Conservation (phyloP, 208 protist genomes). For the Leishmania mexicana region DNA sequence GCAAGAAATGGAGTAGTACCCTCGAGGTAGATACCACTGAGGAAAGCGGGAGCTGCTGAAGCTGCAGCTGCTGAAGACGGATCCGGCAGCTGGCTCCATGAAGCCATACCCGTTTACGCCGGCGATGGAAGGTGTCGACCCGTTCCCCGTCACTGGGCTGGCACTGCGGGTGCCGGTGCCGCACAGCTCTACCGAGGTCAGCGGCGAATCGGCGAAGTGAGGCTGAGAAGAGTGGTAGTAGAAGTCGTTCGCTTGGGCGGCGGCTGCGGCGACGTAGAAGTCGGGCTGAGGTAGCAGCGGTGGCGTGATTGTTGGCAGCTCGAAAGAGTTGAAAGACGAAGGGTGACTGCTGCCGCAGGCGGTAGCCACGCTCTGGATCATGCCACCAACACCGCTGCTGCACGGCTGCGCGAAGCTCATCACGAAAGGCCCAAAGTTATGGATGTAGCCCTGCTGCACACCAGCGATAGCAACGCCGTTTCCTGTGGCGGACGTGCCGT, state of each 20-base stretch:
- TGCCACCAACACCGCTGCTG: neutral
- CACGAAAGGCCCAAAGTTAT: neutral
- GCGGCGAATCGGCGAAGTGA: slow-evolving; percentile 24
- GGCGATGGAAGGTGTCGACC: neutral
- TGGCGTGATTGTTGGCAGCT: neutral
- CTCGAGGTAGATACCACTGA: slow-evolving; percentile 36
- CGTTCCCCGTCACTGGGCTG: slow-evolving; percentile 1
- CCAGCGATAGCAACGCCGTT: neutral
- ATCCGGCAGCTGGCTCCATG: neutral
- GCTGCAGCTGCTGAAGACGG: slow-evolving; percentile 26
- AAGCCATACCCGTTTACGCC: slow-evolving; percentile 1
- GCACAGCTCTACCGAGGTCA: slow-evolving; percentile 25
- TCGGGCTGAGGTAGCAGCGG: slow-evolving; percentile 7
- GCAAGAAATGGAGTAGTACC: slow-evolving; percentile 11
- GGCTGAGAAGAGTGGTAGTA: slow-evolving; percentile 20
- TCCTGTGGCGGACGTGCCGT: neutral
- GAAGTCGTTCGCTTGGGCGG: slow-evolving; percentile 17
- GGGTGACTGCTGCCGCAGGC: neutral
- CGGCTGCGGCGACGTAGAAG: slow-evolving; percentile 14
- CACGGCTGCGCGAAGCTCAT: neutral
- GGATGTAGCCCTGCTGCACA: neutral
- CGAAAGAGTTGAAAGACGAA: slow-evolving; percentile 9
- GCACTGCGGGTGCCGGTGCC: neutral
- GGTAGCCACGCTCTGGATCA: neutral
- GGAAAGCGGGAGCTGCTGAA: slow-evolving; percentile 27